A percentile compares a stretch with the other conserved stretches of the same genome.
phyloP scores from a whole-genome alignment of 2,329 filamentous ascomycete genomes.

The Thelonectria rubi region DNA sequence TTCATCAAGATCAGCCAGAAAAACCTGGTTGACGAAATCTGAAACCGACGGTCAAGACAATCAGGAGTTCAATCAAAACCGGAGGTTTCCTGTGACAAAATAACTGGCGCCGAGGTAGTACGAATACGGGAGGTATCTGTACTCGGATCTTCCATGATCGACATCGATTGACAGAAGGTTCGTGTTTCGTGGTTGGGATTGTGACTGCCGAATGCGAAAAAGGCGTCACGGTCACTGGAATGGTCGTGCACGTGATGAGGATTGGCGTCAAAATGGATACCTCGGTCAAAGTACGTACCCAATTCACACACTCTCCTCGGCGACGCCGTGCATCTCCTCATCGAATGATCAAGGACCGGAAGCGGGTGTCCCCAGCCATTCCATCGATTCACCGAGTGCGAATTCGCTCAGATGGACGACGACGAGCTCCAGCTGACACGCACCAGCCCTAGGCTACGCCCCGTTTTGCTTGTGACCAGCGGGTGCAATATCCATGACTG shows the following conservation, averaged over 20 bases:
- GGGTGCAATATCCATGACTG: no score
- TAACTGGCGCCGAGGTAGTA: not conserved
- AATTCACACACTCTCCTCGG: no score
- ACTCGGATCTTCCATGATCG: not conserved
- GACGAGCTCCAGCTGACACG: no score
- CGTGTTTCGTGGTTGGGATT: not conserved
- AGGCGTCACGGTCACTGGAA: not conserved
- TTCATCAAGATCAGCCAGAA: constrained; percentile 15
- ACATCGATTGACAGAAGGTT: not conserved
- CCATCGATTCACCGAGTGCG: no score
- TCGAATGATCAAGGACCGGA: no score
- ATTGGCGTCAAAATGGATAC: not conserved
- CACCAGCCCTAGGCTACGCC: no score
- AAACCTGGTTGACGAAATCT: constrained; percentile 7
- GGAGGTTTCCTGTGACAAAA: not conserved
- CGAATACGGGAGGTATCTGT: not conserved
- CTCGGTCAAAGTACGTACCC: not conserved
- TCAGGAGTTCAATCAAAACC: not conserved
- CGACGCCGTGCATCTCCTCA: no score
- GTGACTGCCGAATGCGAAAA: not conserved
- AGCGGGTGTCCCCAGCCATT: no score
- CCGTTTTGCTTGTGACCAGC: no score
- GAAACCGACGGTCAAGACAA: not conserved
- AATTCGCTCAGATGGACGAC: no score
- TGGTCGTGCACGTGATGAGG: not conserved